Evolutionary conservation across 352 stramenopile species (phyloP), one percentile per base, ranked within the genome.

Genomic region (Peronospora belbahrii): DNA sequence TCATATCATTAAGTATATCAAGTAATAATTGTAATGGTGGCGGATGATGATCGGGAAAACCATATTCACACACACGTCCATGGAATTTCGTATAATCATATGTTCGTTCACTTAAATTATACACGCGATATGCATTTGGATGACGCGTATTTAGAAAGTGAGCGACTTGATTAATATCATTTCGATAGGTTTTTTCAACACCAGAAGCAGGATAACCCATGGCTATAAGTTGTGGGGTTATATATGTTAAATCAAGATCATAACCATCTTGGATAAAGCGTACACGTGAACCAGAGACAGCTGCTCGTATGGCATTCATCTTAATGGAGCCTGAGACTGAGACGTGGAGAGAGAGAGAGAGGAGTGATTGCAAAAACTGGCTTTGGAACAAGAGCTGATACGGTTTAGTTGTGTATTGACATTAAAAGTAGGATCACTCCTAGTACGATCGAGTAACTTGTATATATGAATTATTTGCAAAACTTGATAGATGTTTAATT

Each of bases 221-320:
- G 46, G 81, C 81, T 30, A 93, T 70, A 43, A 93, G 68, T 24
- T 67, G 70, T 19, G 62, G 63, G n/a, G 74, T 82, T 65, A 93
- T 90, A 60, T 90, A 90, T 24, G 81, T 93, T 35, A 93, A 62
- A 61, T 93, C 81, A 23, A 93, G 61, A 58, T 93, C 76, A 59
- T 72, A 89, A 1, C 81, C 81, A 47, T 90, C 75, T 50, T 89
- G 70, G 56, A 72, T 85, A 71, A 86, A 89, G 40, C 81, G 77
- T 61, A 88, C 72, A 42, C 81, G 81, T 42, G 81, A 86, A 61
- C 81, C 81, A 1, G 81, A 92, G 9, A 92, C 77, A 38, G 58
- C 66, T 15, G 78, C 75, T 37, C 81, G 77, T 38, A 92, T 65
- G 32, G 77, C 74, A 57, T 92, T 89, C 81, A 92, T 92, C 8